Percentiles rank a stretch among this genome's conserved stretches.
Evolutionary conservation across 2,329 filamentous ascomycete genomes (phyloP).

Genomic region (Emmonsiellopsis sp.): DNA sequence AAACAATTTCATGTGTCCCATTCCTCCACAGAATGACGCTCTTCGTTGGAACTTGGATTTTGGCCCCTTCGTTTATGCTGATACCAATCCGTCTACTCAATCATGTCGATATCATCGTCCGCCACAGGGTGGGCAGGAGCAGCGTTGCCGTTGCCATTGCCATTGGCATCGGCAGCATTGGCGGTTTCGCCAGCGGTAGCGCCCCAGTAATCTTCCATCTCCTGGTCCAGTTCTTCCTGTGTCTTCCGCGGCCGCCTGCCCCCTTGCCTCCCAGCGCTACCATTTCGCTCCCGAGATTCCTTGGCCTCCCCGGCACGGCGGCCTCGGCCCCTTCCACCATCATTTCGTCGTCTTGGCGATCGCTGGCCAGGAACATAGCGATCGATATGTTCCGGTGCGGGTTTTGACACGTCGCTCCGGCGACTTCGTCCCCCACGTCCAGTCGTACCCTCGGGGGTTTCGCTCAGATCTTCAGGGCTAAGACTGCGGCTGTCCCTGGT

Average conservation of each 20-base stretch:
- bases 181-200: slow-evolving; percentile 29
- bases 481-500: slow-evolving; percentile 33
- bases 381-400: slow-evolving; percentile 61
- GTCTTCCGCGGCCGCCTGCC: slow-evolving; percentile 66
- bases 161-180: slow-evolving; percentile 9
- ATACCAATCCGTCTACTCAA: slow-evolving; percentile 2
- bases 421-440: slow-evolving; percentile 36
- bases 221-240: slow-evolving; percentile 84
- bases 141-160: slow-evolving; percentile 2
- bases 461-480: slow-evolving; percentile 30
- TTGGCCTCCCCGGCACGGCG: slow-evolving; percentile 38
- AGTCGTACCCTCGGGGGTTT: slow-evolving; percentile 22
- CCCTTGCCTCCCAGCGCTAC: slow-evolving; percentile 25
- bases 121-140: neutral
- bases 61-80: neutral
- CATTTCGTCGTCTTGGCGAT: slow-evolving; percentile 31
- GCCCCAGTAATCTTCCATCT: slow-evolving; percentile 91
- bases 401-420: slow-evolving; percentile 47
- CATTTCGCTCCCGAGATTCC: slow-evolving; percentile 26
- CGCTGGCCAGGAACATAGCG: slow-evolving; percentile 62
- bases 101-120: slow-evolving; percentile 17
- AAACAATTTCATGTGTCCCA: neutral
- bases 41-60: neutral
- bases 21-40: neutral
- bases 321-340: slow-evolving; percentile 44